phyloP scores from a whole-genome alignment of 768 basidiomycete species.

The Clitopilus hobsonii region DNA sequence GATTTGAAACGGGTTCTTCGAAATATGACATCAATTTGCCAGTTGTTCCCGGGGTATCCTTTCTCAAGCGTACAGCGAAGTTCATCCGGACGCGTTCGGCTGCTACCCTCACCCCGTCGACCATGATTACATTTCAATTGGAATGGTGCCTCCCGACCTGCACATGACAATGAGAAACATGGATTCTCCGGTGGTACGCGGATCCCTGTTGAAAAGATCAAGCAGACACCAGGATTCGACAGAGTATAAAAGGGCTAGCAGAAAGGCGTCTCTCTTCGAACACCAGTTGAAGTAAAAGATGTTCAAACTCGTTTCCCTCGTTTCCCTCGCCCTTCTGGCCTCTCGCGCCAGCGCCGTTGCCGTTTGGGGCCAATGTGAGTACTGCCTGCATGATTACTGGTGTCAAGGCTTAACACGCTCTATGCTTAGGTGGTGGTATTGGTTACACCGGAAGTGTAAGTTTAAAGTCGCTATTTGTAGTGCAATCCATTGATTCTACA shows the following conservation, averaged over 20 bases:
- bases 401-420: not conserved
- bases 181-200: no score
- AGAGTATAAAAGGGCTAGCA: not conserved
- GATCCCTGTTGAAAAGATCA: no score
- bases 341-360: slow-evolving; percentile 17
- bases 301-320: slow-evolving; percentile 20
- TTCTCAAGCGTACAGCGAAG: not conserved
- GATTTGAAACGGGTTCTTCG: no score
- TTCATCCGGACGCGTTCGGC: no score
- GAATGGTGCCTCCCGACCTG: not conserved
- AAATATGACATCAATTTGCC: no score
- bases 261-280: no score
- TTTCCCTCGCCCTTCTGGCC: slow-evolving; percentile 17
- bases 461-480: not conserved
- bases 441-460: slow-evolving; percentile 27
- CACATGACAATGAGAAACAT: no score
- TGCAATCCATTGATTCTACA: not conserved
- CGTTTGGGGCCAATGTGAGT: slow-evolving; percentile 34
- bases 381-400: not conserved
- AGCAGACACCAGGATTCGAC: no score
- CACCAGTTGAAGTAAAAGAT: slow-evolving; percentile 7
- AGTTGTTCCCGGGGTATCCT: not conserved
- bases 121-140: not conserved
- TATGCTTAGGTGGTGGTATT: slow-evolving; percentile 22
- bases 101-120: not conserved